These are phyloP conservation scores for Micromonas pusilla DNA, from an alignment of 139 green algal genomes.

Conservation along the genomic window DNA sequence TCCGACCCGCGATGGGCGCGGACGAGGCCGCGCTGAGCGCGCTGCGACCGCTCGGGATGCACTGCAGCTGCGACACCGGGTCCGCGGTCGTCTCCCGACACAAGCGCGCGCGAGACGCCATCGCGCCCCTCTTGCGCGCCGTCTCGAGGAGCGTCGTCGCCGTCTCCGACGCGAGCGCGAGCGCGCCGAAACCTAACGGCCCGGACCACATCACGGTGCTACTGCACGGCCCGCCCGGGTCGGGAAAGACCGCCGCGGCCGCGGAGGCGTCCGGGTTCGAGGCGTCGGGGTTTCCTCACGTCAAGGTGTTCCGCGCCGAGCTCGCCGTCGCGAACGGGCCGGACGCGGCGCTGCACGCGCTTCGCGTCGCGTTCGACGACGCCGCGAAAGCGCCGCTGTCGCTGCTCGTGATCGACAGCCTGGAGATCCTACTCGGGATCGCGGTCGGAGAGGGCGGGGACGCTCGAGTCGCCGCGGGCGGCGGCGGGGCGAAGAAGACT, in stretches of 20 bases:
- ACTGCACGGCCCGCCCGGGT: slow-evolving; percentile 26
- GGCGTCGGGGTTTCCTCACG: slow-evolving; percentile 23
- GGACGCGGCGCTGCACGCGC: slow-evolving; percentile 27
- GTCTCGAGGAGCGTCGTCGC: not conserved
- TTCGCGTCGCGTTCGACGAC: slow-evolving; percentile 42
- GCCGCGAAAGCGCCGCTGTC: slow-evolving; percentile 11
- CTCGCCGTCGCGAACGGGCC: not conserved
- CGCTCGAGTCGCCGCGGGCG: not conserved
- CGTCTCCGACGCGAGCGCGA: not conserved
- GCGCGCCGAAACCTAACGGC: not conserved
- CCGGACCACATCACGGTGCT: not conserved
- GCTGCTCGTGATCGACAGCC: slow-evolving; percentile 26
- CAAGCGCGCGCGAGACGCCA: not conserved
- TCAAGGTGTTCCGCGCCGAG: slow-evolving; percentile 30
- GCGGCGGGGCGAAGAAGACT: not conserved
- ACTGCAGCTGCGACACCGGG: not conserved
- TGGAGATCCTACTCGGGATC: slow-evolving; percentile 30
- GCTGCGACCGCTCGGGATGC: slow-evolving; percentile 16
- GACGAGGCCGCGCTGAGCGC: not conserved
- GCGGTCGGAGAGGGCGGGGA: not conserved
- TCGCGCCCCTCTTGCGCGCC: not conserved
- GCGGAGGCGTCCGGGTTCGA: not conserved
- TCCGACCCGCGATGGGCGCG: slow-evolving; percentile 16
- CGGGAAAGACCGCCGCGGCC: slow-evolving; percentile 31
- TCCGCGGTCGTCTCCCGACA: not conserved